Base-by-base conservation (phyloP, 768 basidiomycete genomes). In the Tricholoma sp. region DNA sequence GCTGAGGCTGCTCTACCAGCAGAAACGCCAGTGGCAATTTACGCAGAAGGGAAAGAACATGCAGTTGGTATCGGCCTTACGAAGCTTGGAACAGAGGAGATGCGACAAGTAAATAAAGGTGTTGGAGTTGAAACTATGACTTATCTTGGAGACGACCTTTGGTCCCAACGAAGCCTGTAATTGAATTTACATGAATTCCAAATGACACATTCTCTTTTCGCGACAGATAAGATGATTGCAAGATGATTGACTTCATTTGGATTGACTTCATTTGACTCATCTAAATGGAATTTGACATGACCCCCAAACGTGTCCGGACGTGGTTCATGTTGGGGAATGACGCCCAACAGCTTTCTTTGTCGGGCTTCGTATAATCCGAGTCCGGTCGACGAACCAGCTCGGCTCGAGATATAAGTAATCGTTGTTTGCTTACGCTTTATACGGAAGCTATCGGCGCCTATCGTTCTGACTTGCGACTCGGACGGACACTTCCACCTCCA, bases 21-120 rank as follows among this genome's bases (percentile, higher is more conserved):
- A 34, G 85, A 83, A n/a, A 75, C 82, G 0, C 78, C 89, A 6
- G 94, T 99, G n/a, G 92, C 91, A 2, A 85, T 99, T 51, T 80
- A 88, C 62, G 93, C 95, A n/a, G 94, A 98, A 72, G 96, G 96
- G 9, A 98, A 98, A 72, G 90, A 94, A 62, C 85, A 92, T 62
- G 88, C 94, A 1, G 86, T 90, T 33, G 96, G 87, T 0, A 80
- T 98, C 53, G 96, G 96, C 8, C 70, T 93, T 54, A 85, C 87
- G 54, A 89, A 89, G 68, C 72, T 95, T 58, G 74, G 81, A 45
- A 92, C 91, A 41, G 94, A 95, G 67, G 94, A 98, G 45, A 97
- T 99, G 70, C 84, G 85, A 72, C 80, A 76, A 66, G 75, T 94
- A 48, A 98, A 96, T 67, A 98, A 97, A 72, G 92, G 85, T 39